phyloP scores from a whole-genome alignment of 2,329 filamentous ascomycete genomes.

The Cladorrhinum sp. region DNA sequence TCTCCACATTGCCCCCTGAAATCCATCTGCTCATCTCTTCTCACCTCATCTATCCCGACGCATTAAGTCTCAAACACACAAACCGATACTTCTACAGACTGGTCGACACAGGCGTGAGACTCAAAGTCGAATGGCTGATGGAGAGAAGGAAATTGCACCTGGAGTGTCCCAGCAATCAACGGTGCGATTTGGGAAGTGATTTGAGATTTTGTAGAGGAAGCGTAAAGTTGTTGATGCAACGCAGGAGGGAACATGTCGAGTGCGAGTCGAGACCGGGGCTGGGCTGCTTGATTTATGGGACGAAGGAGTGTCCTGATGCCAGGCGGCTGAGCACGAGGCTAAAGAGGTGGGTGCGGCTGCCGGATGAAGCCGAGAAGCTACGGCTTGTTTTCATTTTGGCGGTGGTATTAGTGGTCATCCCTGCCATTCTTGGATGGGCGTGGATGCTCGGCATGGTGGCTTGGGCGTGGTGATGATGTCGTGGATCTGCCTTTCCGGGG shows the following conservation, averaged over 20 bases:
- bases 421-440: background rate
- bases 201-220: conserved; percentile 59
- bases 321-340: conserved; percentile 43
- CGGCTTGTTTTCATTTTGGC: conserved; percentile 32
- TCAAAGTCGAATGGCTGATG: conserved; percentile 69
- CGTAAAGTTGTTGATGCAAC: conserved; percentile 59
- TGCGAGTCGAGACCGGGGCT: conserved; percentile 57
- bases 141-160: conserved; percentile 61
- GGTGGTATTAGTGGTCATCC: conserved; percentile 11
- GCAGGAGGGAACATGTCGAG: conserved; percentile 58
- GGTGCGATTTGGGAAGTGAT: conserved; percentile 59
- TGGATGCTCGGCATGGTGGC: background rate
- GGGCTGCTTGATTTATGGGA: conserved; percentile 55
- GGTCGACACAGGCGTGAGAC: conserved; percentile 61
- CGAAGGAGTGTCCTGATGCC: conserved; percentile 45
- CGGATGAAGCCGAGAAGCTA: conserved; percentile 41
- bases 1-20: conserved; percentile 60
- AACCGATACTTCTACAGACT: conserved; percentile 61
- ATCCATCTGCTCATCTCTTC: conserved; percentile 62
- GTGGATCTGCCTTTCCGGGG: background rate
- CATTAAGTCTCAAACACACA: conserved; percentile 66
- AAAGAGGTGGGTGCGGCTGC: conserved; percentile 43
- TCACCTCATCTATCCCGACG: conserved; percentile 66
- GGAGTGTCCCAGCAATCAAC: conserved; percentile 59
- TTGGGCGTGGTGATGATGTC: background rate